A percentile compares a stretch with the other conserved stretches of the same genome.
phyloP scores from a whole-genome alignment of 169 alveolate genomes.

The Hepatocystis sp. region DNA sequence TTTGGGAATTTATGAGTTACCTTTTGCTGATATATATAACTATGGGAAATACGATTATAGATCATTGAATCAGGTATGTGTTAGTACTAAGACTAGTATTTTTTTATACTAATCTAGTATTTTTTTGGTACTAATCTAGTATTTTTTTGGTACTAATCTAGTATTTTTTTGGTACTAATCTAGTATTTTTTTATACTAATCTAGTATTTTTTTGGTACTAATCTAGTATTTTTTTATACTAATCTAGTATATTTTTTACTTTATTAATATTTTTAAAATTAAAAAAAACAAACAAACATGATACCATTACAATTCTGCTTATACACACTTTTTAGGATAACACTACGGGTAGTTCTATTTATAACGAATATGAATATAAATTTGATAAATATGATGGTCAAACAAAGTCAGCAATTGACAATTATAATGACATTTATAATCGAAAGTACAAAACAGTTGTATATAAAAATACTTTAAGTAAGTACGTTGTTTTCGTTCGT shows the following conservation, averaged over 20 bases:
- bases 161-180: too few species aligned
- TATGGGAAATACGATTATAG: constrained; percentile 80
- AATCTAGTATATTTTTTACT: too few species aligned
- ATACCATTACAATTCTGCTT: too few species aligned
- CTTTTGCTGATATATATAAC: constrained; percentile 81
- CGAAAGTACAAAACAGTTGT: constrained; percentile 60
- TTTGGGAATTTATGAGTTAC: constrained; percentile 87
- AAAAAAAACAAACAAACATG: too few species aligned
- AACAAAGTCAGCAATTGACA: constrained; percentile 8
- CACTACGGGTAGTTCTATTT: constrained; percentile 37
- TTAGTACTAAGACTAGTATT: neutral
- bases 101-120: too few species aligned
- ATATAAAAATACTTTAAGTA: constrained; percentile 74
- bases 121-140: too few species aligned
- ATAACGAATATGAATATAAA: constrained; percentile 48
- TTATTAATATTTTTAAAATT: too few species aligned
- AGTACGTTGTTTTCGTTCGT: too few species aligned
- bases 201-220: too few species aligned
- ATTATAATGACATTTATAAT: constrained; percentile 49
- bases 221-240: too few species aligned
- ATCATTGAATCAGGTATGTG: constrained; percentile 57
- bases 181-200: too few species aligned
- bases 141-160: too few species aligned
- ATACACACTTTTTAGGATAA: constrained; percentile 49
- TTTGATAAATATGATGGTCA: constrained; percentile 10